Conservation (phyloP, 1,284 basidiomycete genomes). For the Sporisorium exsertum region DNA sequence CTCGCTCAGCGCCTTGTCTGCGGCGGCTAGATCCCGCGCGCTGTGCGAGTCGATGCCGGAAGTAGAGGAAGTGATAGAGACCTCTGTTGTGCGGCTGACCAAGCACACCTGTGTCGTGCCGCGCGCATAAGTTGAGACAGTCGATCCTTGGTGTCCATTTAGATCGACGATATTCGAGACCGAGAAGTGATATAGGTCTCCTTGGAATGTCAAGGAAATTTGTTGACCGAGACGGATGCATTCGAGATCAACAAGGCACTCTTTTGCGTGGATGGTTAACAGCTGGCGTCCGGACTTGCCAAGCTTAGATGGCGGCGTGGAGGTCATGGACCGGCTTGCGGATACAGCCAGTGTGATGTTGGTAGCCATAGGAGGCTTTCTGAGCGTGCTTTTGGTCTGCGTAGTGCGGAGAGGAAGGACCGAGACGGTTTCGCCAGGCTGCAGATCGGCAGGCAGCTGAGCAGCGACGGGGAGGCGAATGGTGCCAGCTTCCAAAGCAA, state of each 20-base stretch:
- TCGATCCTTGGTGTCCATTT: constrained; percentile 76
- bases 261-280: constrained; percentile 70
- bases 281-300: constrained; percentile 70
- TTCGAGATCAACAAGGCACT: constrained; percentile 67
- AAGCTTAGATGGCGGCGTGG: constrained; percentile 30
- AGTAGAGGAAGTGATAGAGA: constrained; percentile 64
- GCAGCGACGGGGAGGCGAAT: constrained; percentile 28
- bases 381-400: constrained; percentile 11
- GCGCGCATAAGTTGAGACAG: constrained; percentile 62
- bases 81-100: constrained; percentile 70
- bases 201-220: constrained; percentile 30
- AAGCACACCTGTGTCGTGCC: constrained; percentile 28
- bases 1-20: not conserved
- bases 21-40: constrained; percentile 8
- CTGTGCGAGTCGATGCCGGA: constrained; percentile 30
- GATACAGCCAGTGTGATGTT: constrained; percentile 46
- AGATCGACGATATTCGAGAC: constrained; percentile 75
- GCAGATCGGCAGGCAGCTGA: constrained; percentile 8
- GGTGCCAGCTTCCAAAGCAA: constrained; percentile 30
- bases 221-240: constrained; percentile 15
- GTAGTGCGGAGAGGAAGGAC: constrained; percentile 19
- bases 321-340: constrained; percentile 7
- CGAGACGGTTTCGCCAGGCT: constrained; percentile 20
- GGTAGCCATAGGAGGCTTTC: constrained; percentile 35
- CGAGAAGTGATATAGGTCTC: constrained; percentile 2